Evolutionary conservation across 805 yeast genomes (phyloP), one percentile per base, ranked within the genome.

Genomic region (Saccharomycopsis schoenii): DNA sequence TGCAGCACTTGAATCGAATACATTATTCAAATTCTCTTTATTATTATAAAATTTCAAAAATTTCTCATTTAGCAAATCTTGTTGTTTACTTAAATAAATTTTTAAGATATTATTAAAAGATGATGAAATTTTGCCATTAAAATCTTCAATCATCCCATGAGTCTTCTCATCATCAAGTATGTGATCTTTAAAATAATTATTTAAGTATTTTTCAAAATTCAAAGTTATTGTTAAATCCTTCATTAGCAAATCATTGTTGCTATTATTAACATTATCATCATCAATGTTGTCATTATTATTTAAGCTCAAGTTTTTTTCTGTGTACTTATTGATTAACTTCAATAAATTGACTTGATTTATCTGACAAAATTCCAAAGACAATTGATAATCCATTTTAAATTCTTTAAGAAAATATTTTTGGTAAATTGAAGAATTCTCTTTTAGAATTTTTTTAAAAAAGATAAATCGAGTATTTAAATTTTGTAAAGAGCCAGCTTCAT

Each of bases 401-500:
- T 72, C 73, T 1, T 76, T 69, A 0, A 96, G 94, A 72, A 94
- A 94, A 40, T 78, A 76, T 8, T 71, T 66, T 1, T 77, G 69
- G 66, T 80, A 83, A 39, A 77, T 78, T 1, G 81, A 70, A 62
- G 83, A 84, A 66, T 84, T 83, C 43, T 79, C 77, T 59, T 79
- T 80, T 62, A 93, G 73, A 1, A 89, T 80, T 66, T 88, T 84
- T 66, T 86, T 85, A 72, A 89, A 88, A 70, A 87, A 93, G 39
- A 91, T 81, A 70, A 83, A 94, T 57, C 99, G 76, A 66, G 97
- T 76, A 37, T 83, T 80, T 58, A 94, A 73, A 71, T 94, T 94
- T 62, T 94, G 99, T 62, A 94, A 74, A 4, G 96, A 86, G 0
- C 97, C 97, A 0, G 99, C 99, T 72, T 94, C 99, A 67, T 91